phyloP scores from a whole-genome alignment of 2,329 filamentous ascomycete species.

The Penicillium sp. region DNA sequence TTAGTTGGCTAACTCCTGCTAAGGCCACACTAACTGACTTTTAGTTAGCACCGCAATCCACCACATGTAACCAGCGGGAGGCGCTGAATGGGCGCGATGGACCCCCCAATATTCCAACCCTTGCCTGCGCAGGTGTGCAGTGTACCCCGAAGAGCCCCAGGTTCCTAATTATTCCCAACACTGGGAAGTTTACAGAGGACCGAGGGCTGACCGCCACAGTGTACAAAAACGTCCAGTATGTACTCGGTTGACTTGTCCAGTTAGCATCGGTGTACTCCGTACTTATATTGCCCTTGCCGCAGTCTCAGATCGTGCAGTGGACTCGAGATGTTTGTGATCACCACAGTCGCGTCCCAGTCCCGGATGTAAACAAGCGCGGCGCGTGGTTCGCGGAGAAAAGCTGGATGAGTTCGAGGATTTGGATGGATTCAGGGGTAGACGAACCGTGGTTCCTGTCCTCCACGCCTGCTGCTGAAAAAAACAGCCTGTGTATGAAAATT shows the following conservation, averaged over 20 bases:
- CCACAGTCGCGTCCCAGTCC: background rate
- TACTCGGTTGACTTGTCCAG: background rate
- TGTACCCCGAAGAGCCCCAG: constrained; percentile 1
- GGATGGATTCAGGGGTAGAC: constrained; percentile 24
- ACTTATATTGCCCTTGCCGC: background rate
- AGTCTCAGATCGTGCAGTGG: background rate
- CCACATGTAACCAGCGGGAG: constrained; percentile 8
- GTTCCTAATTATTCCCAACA: background rate
- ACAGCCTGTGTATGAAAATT: background rate
- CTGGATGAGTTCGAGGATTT: background rate
- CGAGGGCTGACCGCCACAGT: constrained; percentile 13
- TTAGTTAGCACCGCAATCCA: background rate
- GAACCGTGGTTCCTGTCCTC: constrained; percentile 19
- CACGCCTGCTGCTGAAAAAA: background rate
- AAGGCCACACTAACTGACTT: background rate
- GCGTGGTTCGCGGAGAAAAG: constrained; percentile 12
- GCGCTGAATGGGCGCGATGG: constrained; percentile 2
- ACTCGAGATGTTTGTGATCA: background rate
- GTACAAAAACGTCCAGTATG: background rate
- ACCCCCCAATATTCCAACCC: background rate
- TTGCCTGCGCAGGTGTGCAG: constrained; percentile 15
- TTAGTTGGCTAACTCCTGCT: background rate
- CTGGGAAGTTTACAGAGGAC: background rate
- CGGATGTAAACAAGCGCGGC: constrained; percentile 17
- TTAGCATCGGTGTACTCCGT: no score